phyloP scores from a whole-genome alignment of 192 early-diverging fungal species.

The Kappamyces sp. region DNA sequence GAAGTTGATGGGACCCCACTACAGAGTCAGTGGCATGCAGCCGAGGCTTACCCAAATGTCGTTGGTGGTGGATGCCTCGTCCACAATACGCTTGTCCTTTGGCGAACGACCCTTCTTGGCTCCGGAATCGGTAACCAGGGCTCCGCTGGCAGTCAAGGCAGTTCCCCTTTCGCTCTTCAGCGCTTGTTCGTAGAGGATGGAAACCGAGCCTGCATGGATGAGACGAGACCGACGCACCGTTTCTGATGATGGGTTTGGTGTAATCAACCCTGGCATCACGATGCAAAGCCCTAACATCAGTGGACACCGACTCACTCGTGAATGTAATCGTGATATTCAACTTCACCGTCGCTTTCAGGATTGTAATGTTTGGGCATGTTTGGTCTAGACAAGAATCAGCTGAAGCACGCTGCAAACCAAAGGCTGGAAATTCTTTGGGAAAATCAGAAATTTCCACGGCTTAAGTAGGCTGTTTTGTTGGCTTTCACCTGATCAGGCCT shows the following conservation, averaged over 20 bases:
- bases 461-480: too few relatives aligned
- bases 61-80: constrained; percentile 73
- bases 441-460: too few relatives aligned
- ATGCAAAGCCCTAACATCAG: constrained; percentile 38
- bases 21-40: not conserved
- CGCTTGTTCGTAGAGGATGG: constrained; percentile 90
- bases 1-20: constrained; percentile 97
- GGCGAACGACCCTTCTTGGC: constrained; percentile 90
- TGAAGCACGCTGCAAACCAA: too few relatives aligned
- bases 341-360: constrained; percentile 11
- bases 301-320: constrained; percentile 33
- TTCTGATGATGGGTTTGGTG: constrained; percentile 75
- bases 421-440: too few relatives aligned
- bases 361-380: too few relatives aligned
- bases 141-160: constrained; percentile 84
- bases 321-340: constrained; percentile 41
- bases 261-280: constrained; percentile 72
- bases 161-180: constrained; percentile 79
- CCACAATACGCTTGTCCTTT: constrained; percentile 95
- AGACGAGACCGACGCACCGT: constrained; percentile 30
- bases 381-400: too few relatives aligned
- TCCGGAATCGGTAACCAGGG: constrained; percentile 84
- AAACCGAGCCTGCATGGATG: constrained; percentile 47
- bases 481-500: too few relatives aligned
- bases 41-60: constrained; percentile 69